Evolutionary conservation across 129 eudicot species (phyloP).

Genomic region (Tanacetum coccineum): DNA sequence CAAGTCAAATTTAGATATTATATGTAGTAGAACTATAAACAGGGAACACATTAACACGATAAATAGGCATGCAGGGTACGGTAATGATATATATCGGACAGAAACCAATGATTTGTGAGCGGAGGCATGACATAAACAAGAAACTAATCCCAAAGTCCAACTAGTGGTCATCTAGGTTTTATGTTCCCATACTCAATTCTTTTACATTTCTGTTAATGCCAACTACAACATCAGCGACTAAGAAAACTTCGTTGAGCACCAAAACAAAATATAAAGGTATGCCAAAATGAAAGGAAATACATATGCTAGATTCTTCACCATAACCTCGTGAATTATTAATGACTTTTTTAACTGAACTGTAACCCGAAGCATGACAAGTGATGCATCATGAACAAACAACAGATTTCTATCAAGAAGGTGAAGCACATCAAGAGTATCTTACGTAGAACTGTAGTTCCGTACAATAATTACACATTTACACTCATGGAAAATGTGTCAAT

Average conservation of each 20-base stretch:
- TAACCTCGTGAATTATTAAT: not conserved
- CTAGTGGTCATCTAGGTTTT: not conserved
- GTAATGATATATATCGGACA: too few relatives aligned
- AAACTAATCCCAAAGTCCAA: too few relatives aligned
- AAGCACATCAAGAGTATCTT: not conserved
- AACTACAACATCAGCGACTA: too few relatives aligned
- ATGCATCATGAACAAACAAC: not conserved
- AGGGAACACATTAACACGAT: not conserved
- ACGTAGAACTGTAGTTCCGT: not conserved
- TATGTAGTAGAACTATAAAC: not conserved
- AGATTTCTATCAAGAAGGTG: not conserved
- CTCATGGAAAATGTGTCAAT: not conserved
- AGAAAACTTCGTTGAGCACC: too few relatives aligned
- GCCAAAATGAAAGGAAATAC: too few relatives aligned
- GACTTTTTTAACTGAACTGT: not conserved
- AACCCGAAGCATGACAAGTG: not conserved
- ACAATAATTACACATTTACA: not conserved
- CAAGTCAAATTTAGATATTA: not conserved
- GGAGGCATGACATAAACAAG: too few relatives aligned
- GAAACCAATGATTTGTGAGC: too few relatives aligned
- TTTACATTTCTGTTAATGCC: not conserved
- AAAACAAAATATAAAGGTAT: too few relatives aligned
- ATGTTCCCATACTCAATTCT: not conserved
- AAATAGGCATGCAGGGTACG: not conserved
- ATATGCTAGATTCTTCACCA: too few relatives aligned